These are phyloP conservation scores for Tanacetum coccineum DNA, from an alignment of 129 eudicot genomes.

Conservation along the genomic window DNA sequence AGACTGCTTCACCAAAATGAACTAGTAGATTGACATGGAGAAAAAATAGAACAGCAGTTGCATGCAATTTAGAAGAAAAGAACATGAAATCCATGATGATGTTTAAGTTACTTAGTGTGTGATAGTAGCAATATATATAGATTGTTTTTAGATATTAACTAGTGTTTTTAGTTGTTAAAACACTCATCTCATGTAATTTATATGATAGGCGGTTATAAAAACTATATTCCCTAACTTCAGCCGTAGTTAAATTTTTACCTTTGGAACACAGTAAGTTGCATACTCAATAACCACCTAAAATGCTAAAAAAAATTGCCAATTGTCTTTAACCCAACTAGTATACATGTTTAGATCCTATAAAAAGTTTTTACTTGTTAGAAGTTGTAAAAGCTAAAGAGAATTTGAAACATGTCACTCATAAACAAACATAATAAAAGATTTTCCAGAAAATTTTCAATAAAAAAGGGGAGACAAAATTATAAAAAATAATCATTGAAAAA, in stretches of 20 bases:
- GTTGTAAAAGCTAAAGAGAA: too few relatives aligned
- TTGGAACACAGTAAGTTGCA: slow-evolving; percentile 12
- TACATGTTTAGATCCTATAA: too few relatives aligned
- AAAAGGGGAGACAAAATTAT: too few relatives aligned
- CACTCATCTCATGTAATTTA: slow-evolving; percentile 19
- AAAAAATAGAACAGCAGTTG: background rate
- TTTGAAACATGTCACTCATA: too few relatives aligned
- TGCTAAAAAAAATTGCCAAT: too few relatives aligned
- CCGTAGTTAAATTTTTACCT: background rate
- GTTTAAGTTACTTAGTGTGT: background rate
- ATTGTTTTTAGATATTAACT: background rate
- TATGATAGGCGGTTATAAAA: slow-evolving; percentile 21
- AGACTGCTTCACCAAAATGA: slow-evolving; percentile 7
- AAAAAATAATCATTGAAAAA: too few relatives aligned
- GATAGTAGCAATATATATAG: background rate
- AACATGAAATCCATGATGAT: slow-evolving; percentile 1
- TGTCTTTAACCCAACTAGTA: too few relatives aligned
- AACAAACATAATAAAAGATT: too few relatives aligned
- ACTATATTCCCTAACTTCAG: slow-evolving; percentile 26
- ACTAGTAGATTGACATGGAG: slow-evolving; percentile 13
- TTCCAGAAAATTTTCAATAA: too few relatives aligned
- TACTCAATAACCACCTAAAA: background rate
- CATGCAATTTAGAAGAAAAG: slow-evolving; percentile 10
- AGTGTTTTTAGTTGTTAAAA: slow-evolving; percentile 13
- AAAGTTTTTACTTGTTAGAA: too few relatives aligned